These are phyloP conservation scores for Yamadazyma paraphyllophila DNA, from an alignment of 805 yeast genomes.

Conservation along the genomic window DNA sequence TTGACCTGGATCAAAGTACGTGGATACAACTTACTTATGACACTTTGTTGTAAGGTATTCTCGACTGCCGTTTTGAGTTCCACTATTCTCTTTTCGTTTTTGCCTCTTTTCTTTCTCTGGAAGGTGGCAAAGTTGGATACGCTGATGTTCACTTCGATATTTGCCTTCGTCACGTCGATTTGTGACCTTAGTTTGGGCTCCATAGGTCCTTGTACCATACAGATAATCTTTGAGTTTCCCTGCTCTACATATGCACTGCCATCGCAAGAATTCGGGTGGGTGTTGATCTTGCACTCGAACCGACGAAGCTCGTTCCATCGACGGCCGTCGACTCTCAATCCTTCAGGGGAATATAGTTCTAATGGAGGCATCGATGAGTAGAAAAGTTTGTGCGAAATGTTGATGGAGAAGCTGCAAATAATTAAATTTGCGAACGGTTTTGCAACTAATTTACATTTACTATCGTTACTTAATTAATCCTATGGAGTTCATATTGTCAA, in stretches of 20 bases:
- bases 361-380: slow-evolving; percentile 50
- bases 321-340: slow-evolving; percentile 89
- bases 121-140: slow-evolving; percentile 80
- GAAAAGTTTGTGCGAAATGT: slow-evolving; percentile 1
- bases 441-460: too few relatives aligned
- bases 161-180: slow-evolving; percentile 49
- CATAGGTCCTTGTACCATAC: slow-evolving; percentile 85
- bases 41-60: slow-evolving; percentile 70
- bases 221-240: slow-evolving; percentile 86
- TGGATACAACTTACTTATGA: slow-evolving; percentile 73
- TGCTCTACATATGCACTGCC: slow-evolving; percentile 92
- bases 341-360: slow-evolving; percentile 94
- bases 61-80: slow-evolving; percentile 67
- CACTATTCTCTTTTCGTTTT: slow-evolving; percentile 66
- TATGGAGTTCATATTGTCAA: background rate
- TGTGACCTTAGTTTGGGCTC: slow-evolving; percentile 68
- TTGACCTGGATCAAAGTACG: slow-evolving; percentile 76
- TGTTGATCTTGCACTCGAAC: slow-evolving; percentile 76
- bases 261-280: slow-evolving; percentile 85
- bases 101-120: slow-evolving; percentile 67
- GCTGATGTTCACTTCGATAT: slow-evolving; percentile 60
- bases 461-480: background rate
- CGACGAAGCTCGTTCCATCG: slow-evolving; percentile 90
- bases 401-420: too few relatives aligned
- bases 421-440: too few relatives aligned